These are phyloP conservation scores for Alternaria ventricosa DNA, from an alignment of 2,329 filamentous ascomycete genomes.

Conservation along the genomic window DNA sequence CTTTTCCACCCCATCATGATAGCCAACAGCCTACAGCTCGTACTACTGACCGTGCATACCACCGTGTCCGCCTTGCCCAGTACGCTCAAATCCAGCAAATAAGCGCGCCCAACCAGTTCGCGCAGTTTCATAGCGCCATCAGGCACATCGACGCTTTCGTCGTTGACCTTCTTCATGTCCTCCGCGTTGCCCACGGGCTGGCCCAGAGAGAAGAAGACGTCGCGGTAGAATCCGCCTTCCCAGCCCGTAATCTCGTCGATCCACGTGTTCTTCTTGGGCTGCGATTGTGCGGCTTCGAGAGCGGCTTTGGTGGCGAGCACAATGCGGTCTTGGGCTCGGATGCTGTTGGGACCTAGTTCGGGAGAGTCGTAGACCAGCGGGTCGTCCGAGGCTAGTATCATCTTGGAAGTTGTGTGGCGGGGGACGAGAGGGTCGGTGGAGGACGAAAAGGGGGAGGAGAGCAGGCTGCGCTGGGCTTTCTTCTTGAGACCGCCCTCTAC, in stretches of 20 bases:
- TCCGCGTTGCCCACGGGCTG: constrained; percentile 40
- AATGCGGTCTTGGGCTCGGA: constrained; percentile 77
- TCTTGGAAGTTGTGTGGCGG: constrained; percentile 44
- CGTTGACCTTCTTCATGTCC: constrained; percentile 29
- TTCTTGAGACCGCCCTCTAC: constrained; percentile 28
- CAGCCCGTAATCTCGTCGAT: constrained; percentile 80
- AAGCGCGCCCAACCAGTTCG: constrained; percentile 78
- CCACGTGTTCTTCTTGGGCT: constrained; percentile 57
- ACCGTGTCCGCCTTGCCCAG: constrained; percentile 72
- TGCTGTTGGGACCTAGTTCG: constrained; percentile 62
- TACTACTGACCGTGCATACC: constrained; percentile 76
- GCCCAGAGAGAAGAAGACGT: constrained; percentile 82
- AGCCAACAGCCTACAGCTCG: constrained; percentile 72
- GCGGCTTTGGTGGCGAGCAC: constrained; percentile 70
- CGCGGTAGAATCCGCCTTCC: constrained; percentile 85
- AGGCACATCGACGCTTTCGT: constrained; percentile 32
- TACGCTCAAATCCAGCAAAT: constrained; percentile 80
- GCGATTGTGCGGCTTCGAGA: constrained; percentile 48
- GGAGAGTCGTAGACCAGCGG: constrained; percentile 72
- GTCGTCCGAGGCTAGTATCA: constrained; percentile 81
- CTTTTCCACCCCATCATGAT: constrained; percentile 87
- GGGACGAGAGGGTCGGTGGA: constrained; percentile 21
- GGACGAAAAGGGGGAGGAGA: constrained; percentile 20
- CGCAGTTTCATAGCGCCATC: constrained; percentile 68
- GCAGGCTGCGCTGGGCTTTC: neutral